Evolutionary conservation across 2,329 filamentous ascomycete genomes (phyloP), one percentile per base, ranked within the genome.

Genomic region (Pseudocercospora cruenta): DNA sequence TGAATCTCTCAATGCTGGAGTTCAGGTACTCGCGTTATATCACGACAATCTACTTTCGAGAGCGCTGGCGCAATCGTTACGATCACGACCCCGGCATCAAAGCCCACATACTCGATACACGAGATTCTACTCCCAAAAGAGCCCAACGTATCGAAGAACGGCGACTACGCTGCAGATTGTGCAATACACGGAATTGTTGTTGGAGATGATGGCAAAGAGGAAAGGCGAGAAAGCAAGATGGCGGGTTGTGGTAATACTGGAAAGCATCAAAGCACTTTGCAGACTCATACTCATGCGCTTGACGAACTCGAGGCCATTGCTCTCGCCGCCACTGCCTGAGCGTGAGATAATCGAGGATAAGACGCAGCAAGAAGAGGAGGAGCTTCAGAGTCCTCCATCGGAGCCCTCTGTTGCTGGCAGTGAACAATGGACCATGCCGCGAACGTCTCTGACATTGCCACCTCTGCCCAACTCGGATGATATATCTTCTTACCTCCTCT

Each of bases 141-240:
- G 86, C 73, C 83, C 85, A 4, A 84, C 92, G 9, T 99, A 99
- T 79, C 88, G 90, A 66, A 87, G 91, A 66, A 88, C 96, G 62
- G 94, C 94, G 47, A 85, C 94, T 70, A 83, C 93, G 4, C 82
- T 99, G 58, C 93, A 96, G 77, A 91, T 96, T 81, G 91, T 97
- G 26, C 91, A 95, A 72, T 98, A 98, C 77, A 97, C 94, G 0
- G 93, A 99, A 80, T 83, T 99, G 31, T 82, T 99, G n/a, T 95
- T 94, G 86, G 95, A 99, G 78, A 99, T 99, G 95, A 88, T 91
- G 28, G 94, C 94, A 28, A 96, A 96, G 80, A 87, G 94, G 58
- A 89, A 89, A 68, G 91, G 92, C 19, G 93, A 96, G 78, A 88
- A 87, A 74, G 81, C 90, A 26, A 88, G 93, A 31, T 99, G 95